These are phyloP conservation scores for Asterophora parasitica DNA, from an alignment of 768 basidiomycete species.

Conservation along the genomic window DNA sequence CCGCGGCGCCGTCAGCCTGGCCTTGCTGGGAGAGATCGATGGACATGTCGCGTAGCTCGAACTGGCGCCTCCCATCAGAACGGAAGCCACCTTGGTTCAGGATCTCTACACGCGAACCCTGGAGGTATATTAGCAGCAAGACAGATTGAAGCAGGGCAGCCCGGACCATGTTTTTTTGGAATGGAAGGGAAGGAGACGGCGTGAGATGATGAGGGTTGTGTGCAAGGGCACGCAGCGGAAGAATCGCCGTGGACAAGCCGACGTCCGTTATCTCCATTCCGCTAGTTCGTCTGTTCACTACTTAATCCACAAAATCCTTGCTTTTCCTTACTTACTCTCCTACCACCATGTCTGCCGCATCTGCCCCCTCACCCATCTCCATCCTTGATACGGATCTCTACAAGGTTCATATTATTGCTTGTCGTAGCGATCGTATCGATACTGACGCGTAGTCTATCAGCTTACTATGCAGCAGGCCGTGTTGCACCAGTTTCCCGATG, in stretches of 20 bases:
- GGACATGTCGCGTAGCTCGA: conserved; percentile 78
- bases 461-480: conserved; percentile 97
- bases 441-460: conserved; percentile 32
- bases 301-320: not conserved
- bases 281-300: conserved; percentile 1
- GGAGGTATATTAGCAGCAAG: conserved; percentile 2
- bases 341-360: conserved; percentile 32
- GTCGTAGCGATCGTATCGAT: not conserved
- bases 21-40: conserved; percentile 76
- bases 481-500: conserved; percentile 67
- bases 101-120: conserved; percentile 63
- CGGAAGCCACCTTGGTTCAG: conserved; percentile 85
- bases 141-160: conserved; percentile 2
- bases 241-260: not conserved
- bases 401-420: conserved; percentile 51
- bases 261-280: conserved; percentile 14
- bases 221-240: not conserved
- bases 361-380: conserved; percentile 39
- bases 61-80: conserved; percentile 89
- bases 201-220: conserved; percentile 2
- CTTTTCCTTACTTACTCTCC: not conserved
- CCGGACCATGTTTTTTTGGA: conserved; percentile 18
- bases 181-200: conserved; percentile 5
- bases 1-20: conserved; percentile 80
- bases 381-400: conserved; percentile 93